phyloP scores from a whole-genome alignment of 139 green algal genomes.

The Tetratostichococcus sp. region DNA sequence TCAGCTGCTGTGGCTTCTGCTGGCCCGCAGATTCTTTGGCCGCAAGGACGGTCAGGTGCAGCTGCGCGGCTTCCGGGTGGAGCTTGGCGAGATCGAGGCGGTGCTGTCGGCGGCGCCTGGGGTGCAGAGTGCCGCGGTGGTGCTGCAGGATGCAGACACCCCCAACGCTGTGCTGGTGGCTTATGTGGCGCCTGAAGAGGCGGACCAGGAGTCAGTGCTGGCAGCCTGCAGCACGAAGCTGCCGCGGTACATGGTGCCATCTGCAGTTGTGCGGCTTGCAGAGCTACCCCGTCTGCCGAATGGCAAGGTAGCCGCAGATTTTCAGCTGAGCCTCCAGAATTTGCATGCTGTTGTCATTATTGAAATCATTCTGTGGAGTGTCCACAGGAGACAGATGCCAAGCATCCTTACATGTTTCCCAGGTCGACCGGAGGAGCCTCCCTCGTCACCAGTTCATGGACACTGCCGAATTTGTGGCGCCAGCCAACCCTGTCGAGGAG shows the following conservation, averaged over 20 bases:
- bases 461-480: background rate
- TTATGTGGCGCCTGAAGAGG: constrained; percentile 8
- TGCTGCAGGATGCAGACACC: constrained; percentile 9
- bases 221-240: background rate
- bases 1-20: background rate
- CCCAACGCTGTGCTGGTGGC: constrained; percentile 12
- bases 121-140: constrained; percentile 2
- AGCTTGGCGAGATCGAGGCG: constrained; percentile 55
- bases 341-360: too few species aligned
- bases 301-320: background rate
- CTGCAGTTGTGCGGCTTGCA: background rate
- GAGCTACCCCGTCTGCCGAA: constrained; percentile 1
- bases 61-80: constrained; percentile 53
- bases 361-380: too few species aligned
- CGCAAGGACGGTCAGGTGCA: constrained; percentile 36
- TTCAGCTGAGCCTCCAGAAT: background rate
- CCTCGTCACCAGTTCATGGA: background rate
- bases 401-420: too few species aligned
- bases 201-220: background rate
- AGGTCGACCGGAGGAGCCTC: too few species aligned
- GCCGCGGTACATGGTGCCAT: constrained; percentile 5
- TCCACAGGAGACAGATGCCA: too few species aligned
- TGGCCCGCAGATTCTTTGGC: background rate
- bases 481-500: background rate
- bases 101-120: constrained; percentile 13